phyloP scores from a whole-genome alignment of 345 rosid species.

The Ceriops tagal region DNA sequence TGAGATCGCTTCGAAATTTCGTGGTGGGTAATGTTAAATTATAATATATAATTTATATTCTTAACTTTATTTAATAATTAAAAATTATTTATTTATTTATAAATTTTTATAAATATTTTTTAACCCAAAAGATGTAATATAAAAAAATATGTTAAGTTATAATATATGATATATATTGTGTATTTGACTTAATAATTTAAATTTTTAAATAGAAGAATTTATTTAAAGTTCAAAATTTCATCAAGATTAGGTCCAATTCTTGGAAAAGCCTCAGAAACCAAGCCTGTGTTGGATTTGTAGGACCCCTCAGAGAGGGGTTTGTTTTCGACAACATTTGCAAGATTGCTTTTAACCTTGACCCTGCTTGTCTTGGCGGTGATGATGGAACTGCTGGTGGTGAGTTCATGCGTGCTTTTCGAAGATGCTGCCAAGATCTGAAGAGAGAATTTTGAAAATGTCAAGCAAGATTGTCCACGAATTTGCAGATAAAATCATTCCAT shows the following conservation, averaged over 20 bases:
- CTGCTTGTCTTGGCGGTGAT: slow-evolving; percentile 13
- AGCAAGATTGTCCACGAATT: slow-evolving; percentile 10
- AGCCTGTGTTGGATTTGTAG: slow-evolving; percentile 24
- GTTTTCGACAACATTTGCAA: slow-evolving; percentile 30
- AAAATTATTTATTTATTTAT: too few relatives aligned
- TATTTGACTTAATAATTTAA: too few relatives aligned
- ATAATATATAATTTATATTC: too few relatives aligned
- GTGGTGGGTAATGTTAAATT: slow-evolving; percentile 24
- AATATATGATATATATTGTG: too few relatives aligned
- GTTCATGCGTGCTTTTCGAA: slow-evolving; percentile 31
- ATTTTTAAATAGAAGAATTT: too few relatives aligned
- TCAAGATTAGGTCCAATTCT: slow-evolving; percentile 31
- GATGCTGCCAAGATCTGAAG: slow-evolving; percentile 19
- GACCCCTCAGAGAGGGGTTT: slow-evolving; percentile 13
- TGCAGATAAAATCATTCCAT: slow-evolving; percentile 12
- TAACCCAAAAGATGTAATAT: too few relatives aligned
- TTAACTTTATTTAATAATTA: too few relatives aligned
- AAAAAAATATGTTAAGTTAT: too few relatives aligned
- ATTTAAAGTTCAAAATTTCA: slow-evolving; percentile 15
- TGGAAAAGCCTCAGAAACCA: slow-evolving; percentile 7
- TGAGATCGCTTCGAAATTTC: slow-evolving; percentile 36
- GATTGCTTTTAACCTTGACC: slow-evolving; percentile 26
- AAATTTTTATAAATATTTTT: too few relatives aligned
- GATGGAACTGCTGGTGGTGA: slow-evolving; percentile 9
- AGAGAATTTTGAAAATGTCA: slow-evolving; percentile 6